Conservation (phyloP, 352 stramenopile species). For the Phytophthora nicotianae region DNA sequence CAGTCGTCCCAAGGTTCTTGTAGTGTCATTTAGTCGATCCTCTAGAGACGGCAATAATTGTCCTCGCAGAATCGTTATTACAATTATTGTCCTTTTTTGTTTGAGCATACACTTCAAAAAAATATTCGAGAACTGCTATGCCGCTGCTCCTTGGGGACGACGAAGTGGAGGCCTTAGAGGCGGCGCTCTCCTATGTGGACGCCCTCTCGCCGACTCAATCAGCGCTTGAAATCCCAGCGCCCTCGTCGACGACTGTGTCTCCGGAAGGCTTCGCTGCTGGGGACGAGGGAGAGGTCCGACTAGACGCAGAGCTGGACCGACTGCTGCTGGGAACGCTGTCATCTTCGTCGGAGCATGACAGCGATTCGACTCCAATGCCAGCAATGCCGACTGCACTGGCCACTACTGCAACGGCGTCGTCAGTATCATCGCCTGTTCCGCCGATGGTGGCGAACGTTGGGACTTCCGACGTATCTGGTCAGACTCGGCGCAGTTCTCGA, state of each 20-base stretch:
- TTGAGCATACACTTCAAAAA: conserved; percentile 2
- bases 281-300: conserved; percentile 15
- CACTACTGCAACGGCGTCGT: background rate
- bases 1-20: too few species aligned
- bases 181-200: conserved; percentile 34
- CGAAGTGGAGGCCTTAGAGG: conserved; percentile 34
- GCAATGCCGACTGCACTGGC: conserved; percentile 3
- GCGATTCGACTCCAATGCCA: conserved; percentile 3
- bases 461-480: background rate
- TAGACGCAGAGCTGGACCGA: conserved; percentile 33
- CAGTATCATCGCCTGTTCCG: conserved; percentile 12
- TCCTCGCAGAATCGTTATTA: background rate
- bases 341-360: conserved; percentile 25
- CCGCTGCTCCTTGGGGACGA: conserved; percentile 37
- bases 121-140: conserved; percentile 19
- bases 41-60: background rate
- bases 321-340: conserved; percentile 31
- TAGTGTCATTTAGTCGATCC: too few species aligned
- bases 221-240: background rate
- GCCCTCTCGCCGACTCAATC: conserved; percentile 3
- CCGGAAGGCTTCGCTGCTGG: conserved; percentile 1
- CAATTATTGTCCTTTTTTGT: background rate
- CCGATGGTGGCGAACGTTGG: conserved; percentile 12
- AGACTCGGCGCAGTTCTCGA: conserved; percentile 9
- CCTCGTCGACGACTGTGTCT: background rate